phyloP scores from a whole-genome alignment of 208 protist species.

The Jaenimonas drosophilae region DNA sequence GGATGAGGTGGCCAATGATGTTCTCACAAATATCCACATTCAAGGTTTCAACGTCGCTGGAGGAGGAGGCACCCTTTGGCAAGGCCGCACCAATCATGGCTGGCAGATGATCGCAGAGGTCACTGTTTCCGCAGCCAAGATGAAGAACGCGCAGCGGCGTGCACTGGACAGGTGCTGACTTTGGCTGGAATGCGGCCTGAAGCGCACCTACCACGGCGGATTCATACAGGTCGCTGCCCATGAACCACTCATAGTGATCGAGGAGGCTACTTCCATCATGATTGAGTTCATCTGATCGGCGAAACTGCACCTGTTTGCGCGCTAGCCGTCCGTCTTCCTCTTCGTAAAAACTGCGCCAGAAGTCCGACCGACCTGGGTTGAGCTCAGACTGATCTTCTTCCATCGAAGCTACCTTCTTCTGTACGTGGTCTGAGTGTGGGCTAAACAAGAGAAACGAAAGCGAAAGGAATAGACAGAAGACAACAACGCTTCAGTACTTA shows the following conservation, averaged over 20 bases:
- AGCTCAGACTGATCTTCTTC: conserved; percentile 17
- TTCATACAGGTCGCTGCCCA: conserved; percentile 34
- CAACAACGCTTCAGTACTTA: not conserved
- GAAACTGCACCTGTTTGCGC: conserved; percentile 21
- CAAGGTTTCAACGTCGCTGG: conserved; percentile 13
- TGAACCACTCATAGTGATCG: conserved; percentile 71
- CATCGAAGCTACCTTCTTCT: not conserved
- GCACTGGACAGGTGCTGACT: not conserved
- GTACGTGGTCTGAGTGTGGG: not conserved
- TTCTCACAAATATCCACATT: conserved; percentile 52
- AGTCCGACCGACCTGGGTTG: conserved; percentile 26
- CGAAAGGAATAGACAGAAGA: not conserved
- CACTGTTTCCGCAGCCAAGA: conserved; percentile 53
- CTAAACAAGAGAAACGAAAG: not conserved
- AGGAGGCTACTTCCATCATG: conserved; percentile 21
- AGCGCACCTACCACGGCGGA: conserved; percentile 7
- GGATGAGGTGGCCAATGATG: conserved; percentile 19
- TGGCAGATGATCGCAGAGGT: conserved; percentile 33
- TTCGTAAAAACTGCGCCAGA: conserved; percentile 53
- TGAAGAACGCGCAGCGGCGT: conserved; percentile 20
- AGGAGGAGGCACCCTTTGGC: not conserved
- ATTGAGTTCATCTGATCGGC: conserved; percentile 10
- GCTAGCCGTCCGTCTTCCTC: conserved; percentile 18
- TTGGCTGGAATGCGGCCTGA: not conserved
- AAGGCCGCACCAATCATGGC: not conserved